A percentile compares a stretch with the other conserved stretches of the same genome.
Evolutionary conservation across 2,329 filamentous ascomycete species (phyloP).

Genomic region (Fusarium abutilonis): DNA sequence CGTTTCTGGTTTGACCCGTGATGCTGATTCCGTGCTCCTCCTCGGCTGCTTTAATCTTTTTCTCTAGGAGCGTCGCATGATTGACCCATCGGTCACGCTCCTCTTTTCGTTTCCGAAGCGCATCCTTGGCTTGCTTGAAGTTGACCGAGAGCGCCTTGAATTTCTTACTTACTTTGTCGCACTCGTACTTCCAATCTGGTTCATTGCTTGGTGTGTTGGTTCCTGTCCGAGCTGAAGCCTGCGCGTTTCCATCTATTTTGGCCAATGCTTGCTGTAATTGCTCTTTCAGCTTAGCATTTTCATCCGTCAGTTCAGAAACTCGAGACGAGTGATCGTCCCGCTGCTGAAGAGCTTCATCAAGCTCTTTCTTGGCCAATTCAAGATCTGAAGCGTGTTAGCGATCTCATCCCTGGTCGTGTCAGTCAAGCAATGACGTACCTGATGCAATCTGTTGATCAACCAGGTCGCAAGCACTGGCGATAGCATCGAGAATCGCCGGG

Average conservation of each 20-base stretch:
- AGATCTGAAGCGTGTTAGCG: conserved; percentile 44
- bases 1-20: conserved; percentile 31
- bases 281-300: conserved; percentile 37
- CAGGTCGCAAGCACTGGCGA: conserved; percentile 53
- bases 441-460: conserved; percentile 52
- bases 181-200: conserved; percentile 47
- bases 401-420: not conserved
- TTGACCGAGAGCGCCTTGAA: conserved; percentile 54
- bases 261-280: conserved; percentile 21
- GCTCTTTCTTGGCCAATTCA: conserved; percentile 55
- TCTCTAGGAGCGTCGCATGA: conserved; percentile 56
- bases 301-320: conserved; percentile 19
- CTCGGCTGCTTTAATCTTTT: conserved; percentile 57
- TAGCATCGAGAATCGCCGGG: conserved; percentile 53
- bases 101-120: conserved; percentile 54
- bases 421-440: conserved; percentile 45
- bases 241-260: conserved; percentile 3
- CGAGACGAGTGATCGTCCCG: conserved; percentile 27
- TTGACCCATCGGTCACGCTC: conserved; percentile 58
- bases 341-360: conserved; percentile 44
- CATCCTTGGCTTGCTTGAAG: conserved; percentile 54
- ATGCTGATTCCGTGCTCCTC: conserved; percentile 50
- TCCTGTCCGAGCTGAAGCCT: not conserved
- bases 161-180: conserved; percentile 52
- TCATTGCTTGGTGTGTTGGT: conserved; percentile 15